Base-by-base conservation (phyloP, 2,329 filamentous ascomycete species). In the Apiospora saccharicola region DNA sequence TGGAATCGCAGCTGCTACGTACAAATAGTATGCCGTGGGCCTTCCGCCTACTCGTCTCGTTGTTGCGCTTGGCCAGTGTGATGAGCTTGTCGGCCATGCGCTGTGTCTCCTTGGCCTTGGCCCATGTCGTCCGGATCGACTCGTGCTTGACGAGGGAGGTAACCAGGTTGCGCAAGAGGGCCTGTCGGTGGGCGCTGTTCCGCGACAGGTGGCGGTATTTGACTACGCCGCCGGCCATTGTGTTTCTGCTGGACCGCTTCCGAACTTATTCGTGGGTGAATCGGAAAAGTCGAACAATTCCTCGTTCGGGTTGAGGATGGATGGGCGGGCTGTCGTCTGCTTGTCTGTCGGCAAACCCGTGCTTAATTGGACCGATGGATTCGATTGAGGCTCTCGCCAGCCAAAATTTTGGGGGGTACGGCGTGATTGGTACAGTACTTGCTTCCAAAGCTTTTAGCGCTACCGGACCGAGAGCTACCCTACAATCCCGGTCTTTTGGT, bases 51-150 rank as follows among this genome's bases (percentile, higher is more conserved):
- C 92, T 92, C 26, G 94, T 93, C 79, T 95, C 92, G 53, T 96
- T 97, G 82, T 98, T 94, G 85, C 92, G 93, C 89, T 98, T 99
- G 26, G 94, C 96, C 78, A 98, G 83, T 5, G 95, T 98, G 79
- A 99, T 95, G 76, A 98, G 87, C 86, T 97, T 97, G 81, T 99
- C 96, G 10, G 95, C 96, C 77, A 98, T 83, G 61, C 94, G 90
- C 85, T 99, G 96, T 26, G 96, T 94, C 86, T 99, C 96, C 85
- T 98, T 99, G 68, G 96, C 96, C 85, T 98, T 98, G 82, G 93
- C 92, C 89, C 93, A 98, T 85, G 96, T 98, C 69, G 96, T 99
- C 75, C 92, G 91, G 85, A 99, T 97, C 75, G 94, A 91, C 86
- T 99, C 96, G 83, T 97, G 91, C 83, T 94, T 89, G 85, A 99